These are phyloP conservation scores for Carnegiea gigantea DNA, from an alignment of 179 eudicot species.

Conservation along the genomic window DNA sequence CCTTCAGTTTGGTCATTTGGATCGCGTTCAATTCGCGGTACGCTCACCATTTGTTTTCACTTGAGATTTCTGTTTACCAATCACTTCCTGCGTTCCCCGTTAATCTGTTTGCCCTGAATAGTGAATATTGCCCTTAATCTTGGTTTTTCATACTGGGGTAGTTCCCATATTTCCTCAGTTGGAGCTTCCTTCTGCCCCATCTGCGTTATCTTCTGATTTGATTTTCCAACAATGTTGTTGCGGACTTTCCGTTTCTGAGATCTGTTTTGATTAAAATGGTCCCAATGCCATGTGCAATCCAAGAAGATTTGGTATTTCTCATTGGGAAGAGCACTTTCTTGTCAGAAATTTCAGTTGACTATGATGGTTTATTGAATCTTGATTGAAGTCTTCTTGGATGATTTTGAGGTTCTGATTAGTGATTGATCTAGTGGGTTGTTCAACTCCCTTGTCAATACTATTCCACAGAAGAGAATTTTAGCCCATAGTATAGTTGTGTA, in stretches of 20 bases:
- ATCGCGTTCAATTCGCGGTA: neutral
- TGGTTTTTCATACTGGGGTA: neutral
- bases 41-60: neutral
- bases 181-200: neutral
- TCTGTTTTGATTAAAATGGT: neutral
- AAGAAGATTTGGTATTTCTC: neutral
- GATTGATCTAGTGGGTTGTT: neutral
- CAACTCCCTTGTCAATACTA: too few species aligned
- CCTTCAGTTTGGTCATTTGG: too few species aligned
- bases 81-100: too few species aligned
- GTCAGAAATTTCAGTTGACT: neutral
- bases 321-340: neutral
- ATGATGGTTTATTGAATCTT: constrained; percentile 3
- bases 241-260: neutral
- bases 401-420: neutral
- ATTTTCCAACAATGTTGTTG: neutral
- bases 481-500: constrained; percentile 7
- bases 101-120: neutral
- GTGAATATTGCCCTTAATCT: neutral
- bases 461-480: neutral
- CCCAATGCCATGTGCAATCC: neutral
- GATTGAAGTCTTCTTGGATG: neutral
- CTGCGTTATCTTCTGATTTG: too few species aligned
- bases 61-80: too few species aligned
- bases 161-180: neutral